Evolutionary conservation across 352 stramenopile species (phyloP), one percentile per base, ranked within the genome.

Genomic region (Globisporangium barbulae): DNA sequence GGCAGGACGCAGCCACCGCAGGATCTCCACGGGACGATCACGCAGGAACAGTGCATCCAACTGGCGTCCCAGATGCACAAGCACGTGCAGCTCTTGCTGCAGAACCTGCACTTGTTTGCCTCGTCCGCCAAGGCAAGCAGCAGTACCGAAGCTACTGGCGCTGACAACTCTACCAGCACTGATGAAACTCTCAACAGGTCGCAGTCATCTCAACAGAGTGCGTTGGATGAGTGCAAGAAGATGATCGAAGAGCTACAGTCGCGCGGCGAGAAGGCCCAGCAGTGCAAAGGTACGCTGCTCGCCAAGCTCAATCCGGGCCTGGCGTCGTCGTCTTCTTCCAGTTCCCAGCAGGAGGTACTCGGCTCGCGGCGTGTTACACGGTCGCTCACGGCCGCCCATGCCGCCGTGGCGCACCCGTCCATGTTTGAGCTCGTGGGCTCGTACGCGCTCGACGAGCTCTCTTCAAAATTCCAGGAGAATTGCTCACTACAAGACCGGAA

Each of bases 31-130:
- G 75, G 73, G 2, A 71, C 74, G 8, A 72, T 92, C 42, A 83
- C 75, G 1, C 75, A 89, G 66, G 65, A 76, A 35, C 87, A 94
- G 61, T 92, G 86, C 45, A 84, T 93, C 56, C 84, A 93, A 63
- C 47, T 95, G 42, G 83, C 87, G 1, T 95, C 87, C 4, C 87
- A 95, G 53, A 93, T 95, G 81, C 87, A 95, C 69, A 95, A 95
- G 41, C 87, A 95, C 65, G 73, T 93, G 30, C 87, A 95, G 66
- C 70, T 95, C 6, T 44, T 95, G 55, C 60, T 93, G 19, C 82
- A 93, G 67, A 91, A 73, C 30, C 87, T 86, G 62, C 75, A 91
- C 65, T 30, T 90, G 48, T 64, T 90, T 35, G 55, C 70, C 3
- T 39, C n/a, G 7, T 17, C 52, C 1, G 13, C 15, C 5, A 74